phyloP scores from a whole-genome alignment of 2,329 filamentous ascomycete genomes.

The Ophiostoma ulmi region DNA sequence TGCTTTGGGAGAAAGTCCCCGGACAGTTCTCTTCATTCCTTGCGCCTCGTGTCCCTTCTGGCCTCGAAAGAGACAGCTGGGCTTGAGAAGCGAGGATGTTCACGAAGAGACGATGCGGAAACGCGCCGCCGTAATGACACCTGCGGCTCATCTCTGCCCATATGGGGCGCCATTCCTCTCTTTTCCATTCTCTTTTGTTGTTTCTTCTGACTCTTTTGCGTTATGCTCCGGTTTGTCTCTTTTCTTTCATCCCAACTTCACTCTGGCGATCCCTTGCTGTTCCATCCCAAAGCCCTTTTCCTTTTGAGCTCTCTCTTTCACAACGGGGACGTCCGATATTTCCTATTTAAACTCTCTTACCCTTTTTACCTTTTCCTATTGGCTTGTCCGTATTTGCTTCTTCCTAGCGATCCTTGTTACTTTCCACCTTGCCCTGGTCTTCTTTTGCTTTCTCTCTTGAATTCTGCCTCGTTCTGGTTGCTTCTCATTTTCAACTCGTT shows the following conservation, averaged over 20 bases:
- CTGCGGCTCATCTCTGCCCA: slow-evolving; percentile 73
- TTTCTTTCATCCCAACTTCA: slow-evolving; percentile 26
- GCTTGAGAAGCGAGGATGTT: not conserved
- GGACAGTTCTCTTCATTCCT: slow-evolving; percentile 57
- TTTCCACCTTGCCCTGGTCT: slow-evolving; percentile 15
- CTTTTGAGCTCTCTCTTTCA: slow-evolving; percentile 19
- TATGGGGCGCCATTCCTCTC: slow-evolving; percentile 17
- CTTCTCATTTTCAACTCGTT: slow-evolving; percentile 17
- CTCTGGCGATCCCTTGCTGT: slow-evolving; percentile 11
- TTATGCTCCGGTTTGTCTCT: slow-evolving; percentile 29
- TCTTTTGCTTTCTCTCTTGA: not conserved
- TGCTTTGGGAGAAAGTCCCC: slow-evolving; percentile 99
- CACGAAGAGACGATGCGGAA: slow-evolving; percentile 63
- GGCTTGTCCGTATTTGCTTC: slow-evolving; percentile 4
- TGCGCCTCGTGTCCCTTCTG: slow-evolving; percentile 18
- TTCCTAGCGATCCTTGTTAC: not conserved
- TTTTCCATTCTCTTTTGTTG: not conserved
- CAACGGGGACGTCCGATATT: slow-evolving; percentile 19
- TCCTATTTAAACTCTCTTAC: slow-evolving; percentile 20
- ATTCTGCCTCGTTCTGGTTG: not conserved
- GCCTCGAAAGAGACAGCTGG: slow-evolving; percentile 26
- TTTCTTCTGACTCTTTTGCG: slow-evolving; percentile 40
- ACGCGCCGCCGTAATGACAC: slow-evolving; percentile 99
- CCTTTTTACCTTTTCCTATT: slow-evolving; percentile 4
- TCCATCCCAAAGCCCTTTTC: slow-evolving; percentile 16